Conservation (phyloP, 1,284 basidiomycete species). For the Cutaneotrichosporon sp. region DNA sequence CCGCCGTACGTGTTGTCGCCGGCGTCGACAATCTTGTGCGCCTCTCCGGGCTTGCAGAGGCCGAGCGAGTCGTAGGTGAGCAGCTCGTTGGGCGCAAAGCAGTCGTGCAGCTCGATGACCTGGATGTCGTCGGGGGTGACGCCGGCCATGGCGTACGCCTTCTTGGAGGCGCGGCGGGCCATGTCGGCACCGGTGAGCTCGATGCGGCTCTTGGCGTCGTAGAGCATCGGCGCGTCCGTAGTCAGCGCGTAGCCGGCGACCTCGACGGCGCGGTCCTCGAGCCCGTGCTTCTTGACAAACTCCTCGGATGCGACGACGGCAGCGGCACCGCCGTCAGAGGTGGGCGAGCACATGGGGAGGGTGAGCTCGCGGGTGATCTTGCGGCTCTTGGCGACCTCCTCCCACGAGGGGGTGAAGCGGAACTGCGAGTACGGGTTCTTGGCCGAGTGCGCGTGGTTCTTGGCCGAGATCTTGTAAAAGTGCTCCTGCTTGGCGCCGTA, state of each 20-base stretch:
- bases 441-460: constrained; percentile 27
- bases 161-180: constrained; percentile 18
- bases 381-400: constrained; percentile 21
- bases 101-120: constrained; percentile 31
- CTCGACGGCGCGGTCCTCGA: constrained; percentile 28
- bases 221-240: constrained; percentile 23
- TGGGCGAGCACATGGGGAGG: constrained; percentile 29
- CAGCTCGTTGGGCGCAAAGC: constrained; percentile 30
- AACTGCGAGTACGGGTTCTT: constrained; percentile 31
- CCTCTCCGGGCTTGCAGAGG: constrained; percentile 19
- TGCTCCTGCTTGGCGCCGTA: constrained; percentile 24
- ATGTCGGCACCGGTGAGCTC: constrained; percentile 26
- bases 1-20: constrained; percentile 29
- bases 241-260: constrained; percentile 20
- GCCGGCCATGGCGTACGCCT: constrained; percentile 23
- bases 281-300: constrained; percentile 20
- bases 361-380: constrained; percentile 28
- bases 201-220: constrained; percentile 23
- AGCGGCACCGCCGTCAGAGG: constrained; percentile 23
- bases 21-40: constrained; percentile 23
- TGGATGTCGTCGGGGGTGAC: constrained; percentile 22
- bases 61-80: constrained; percentile 25
- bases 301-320: constrained; percentile 24
- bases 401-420: constrained; percentile 19
- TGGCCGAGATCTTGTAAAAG: constrained; percentile 23